Conservation (phyloP, 495 filamentous ascomycete species). For the Neurospora sublineolata region DNA sequence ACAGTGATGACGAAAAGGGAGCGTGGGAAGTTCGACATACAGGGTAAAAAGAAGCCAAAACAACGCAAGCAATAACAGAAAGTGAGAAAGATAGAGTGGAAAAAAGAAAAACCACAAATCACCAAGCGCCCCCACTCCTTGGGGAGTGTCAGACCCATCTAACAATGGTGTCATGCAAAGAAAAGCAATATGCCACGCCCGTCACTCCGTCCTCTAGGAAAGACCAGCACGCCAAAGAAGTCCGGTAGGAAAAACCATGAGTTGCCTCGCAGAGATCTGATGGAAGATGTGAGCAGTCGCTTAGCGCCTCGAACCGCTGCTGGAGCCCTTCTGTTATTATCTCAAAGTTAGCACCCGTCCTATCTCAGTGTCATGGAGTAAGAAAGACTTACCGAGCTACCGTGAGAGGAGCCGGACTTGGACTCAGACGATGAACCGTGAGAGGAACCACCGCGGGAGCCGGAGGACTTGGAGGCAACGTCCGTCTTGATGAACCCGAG, state of each 20-base stretch:
- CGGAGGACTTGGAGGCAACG: not conserved
- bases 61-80: not conserved
- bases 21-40: not conserved
- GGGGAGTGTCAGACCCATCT: not conserved
- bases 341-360: not conserved
- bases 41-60: not conserved
- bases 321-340: not conserved
- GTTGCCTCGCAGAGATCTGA: not conserved
- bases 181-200: not conserved
- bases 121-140: not conserved
- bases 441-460: not conserved
- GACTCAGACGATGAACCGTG: not conserved
- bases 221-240: not conserved
- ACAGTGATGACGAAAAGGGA: not conserved
- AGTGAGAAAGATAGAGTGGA: not conserved
- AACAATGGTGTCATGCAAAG: not conserved
- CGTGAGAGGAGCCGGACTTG: not conserved
- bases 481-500: not conserved
- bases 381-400: not conserved
- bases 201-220: not conserved
- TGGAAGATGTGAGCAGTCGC: not conserved
- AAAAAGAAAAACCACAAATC: not conserved
- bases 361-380: not conserved
- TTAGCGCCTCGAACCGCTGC: not conserved
- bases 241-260: not conserved